Percentiles rank a stretch among this genome's conserved stretches.
Evolutionary conservation across 768 basidiomycete species (phyloP).

Genomic region (Pisolithus tinctorius): DNA sequence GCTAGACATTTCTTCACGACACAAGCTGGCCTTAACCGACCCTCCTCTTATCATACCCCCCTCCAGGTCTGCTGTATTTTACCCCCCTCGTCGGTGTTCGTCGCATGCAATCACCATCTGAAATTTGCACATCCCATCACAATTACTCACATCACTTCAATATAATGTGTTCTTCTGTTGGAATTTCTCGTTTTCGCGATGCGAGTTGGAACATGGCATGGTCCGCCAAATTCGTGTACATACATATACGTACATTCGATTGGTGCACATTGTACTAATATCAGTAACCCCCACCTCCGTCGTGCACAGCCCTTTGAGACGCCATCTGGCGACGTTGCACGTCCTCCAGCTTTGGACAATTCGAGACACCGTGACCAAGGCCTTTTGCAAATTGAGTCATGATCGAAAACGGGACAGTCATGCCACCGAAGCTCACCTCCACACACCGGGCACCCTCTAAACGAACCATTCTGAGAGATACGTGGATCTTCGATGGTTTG

Average conservation of each 20-base stretch:
- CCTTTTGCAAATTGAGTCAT: conserved; percentile 35
- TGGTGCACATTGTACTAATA: background rate
- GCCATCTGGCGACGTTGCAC: conserved; percentile 87
- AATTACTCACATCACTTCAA: conserved; percentile 30
- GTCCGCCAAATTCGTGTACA: background rate
- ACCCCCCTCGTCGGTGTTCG: conserved; percentile 24
- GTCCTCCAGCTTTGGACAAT: conserved; percentile 96
- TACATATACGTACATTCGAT: conserved; percentile 4
- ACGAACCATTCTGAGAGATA: conserved; percentile 63
- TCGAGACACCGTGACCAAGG: conserved; percentile 88
- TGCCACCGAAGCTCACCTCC: conserved; percentile 52
- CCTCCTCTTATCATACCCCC: conserved; percentile 30
- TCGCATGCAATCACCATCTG: conserved; percentile 31
- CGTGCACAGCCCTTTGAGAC: conserved; percentile 66
- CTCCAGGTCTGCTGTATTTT: conserved; percentile 35
- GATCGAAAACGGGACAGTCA: background rate
- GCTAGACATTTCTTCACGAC: conserved; percentile 21
- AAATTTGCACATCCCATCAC: conserved; percentile 30
- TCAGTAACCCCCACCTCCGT: conserved; percentile 42
- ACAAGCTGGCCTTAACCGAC: conserved; percentile 31
- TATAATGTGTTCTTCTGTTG: conserved; percentile 11
- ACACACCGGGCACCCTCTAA: conserved; percentile 92
- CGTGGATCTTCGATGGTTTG: conserved; percentile 87
- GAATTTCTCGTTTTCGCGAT: background rate
- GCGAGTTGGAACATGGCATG: background rate